Percentiles rank a stretch among this genome's conserved stretches.
phyloP scores from a whole-genome alignment of 1,139 yeast species.

The Hanseniaspora sp. region DNA sequence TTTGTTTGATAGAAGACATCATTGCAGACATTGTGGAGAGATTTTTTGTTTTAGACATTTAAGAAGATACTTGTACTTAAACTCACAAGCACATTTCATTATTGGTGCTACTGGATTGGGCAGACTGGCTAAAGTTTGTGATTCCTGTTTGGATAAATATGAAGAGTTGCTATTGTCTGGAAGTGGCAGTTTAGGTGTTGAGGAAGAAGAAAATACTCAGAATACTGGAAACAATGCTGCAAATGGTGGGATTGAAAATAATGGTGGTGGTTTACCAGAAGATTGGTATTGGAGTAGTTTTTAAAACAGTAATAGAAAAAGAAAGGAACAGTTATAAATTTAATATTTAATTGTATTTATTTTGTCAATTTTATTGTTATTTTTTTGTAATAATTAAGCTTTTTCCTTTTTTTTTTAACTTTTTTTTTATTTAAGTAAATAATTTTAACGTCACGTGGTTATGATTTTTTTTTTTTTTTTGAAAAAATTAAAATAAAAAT shows the following conservation, averaged over 20 bases:
- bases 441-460: no score
- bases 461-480: no score
- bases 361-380: not conserved
- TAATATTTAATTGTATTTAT: not conserved
- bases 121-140: slow-evolving; percentile 67
- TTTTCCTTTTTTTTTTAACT: no score
- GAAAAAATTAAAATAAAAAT: no score
- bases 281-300: slow-evolving; percentile 74
- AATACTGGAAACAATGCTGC: slow-evolving; percentile 15
- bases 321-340: no score
- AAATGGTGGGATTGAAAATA: slow-evolving; percentile 22
- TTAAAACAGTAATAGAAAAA: slow-evolving; percentile 23
- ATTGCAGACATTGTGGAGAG: slow-evolving; percentile 89
- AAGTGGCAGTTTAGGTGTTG: slow-evolving; percentile 17
- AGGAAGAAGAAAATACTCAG: slow-evolving; percentile 10
- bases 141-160: slow-evolving; percentile 59
- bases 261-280: slow-evolving; percentile 54
- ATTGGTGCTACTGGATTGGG: slow-evolving; percentile 69
- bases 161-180: slow-evolving; percentile 32
- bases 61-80: slow-evolving; percentile 41
- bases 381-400: no score
- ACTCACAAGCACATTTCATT: slow-evolving; percentile 59
- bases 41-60: slow-evolving; percentile 67
- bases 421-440: no score
- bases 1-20: slow-evolving; percentile 79